These are phyloP conservation scores for Cyclospora cayetanensis DNA, from an alignment of 169 alveolate genomes.

Conservation along the genomic window DNA sequence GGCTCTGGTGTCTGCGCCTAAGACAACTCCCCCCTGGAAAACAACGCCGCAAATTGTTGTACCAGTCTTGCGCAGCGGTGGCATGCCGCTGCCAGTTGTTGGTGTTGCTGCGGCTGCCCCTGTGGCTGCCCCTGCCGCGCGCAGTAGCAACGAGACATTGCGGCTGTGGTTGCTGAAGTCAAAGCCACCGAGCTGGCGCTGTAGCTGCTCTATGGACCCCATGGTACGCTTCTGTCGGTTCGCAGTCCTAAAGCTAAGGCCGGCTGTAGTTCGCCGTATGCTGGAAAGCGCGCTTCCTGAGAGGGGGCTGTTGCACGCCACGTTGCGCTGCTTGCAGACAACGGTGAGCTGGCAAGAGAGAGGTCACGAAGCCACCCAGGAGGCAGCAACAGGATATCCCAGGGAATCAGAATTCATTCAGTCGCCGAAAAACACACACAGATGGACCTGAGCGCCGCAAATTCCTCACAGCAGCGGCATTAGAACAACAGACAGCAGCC, in stretches of 20 bases:
- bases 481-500: too few species aligned
- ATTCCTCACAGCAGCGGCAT: too few species aligned
- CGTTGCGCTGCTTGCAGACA: too few species aligned
- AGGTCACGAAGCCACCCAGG: too few species aligned
- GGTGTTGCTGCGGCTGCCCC: not conserved
- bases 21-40: slow-evolving; percentile 95
- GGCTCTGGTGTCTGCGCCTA: slow-evolving; percentile 99
- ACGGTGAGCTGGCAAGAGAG: too few species aligned
- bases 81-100: slow-evolving; percentile 41
- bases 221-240: not conserved
- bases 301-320: too few species aligned
- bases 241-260: not conserved
- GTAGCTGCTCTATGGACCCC: slow-evolving; percentile 6
- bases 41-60: slow-evolving; percentile 98
- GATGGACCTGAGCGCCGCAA: too few species aligned
- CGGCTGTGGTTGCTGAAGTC: slow-evolving; percentile 59
- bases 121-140: not conserved
- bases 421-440: not conserved
- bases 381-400: too few species aligned
- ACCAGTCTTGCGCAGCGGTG: slow-evolving; percentile 85
- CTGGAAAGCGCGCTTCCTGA: too few species aligned
- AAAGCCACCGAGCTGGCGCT: slow-evolving; percentile 58
- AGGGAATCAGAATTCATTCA: not conserved
- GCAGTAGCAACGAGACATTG: not conserved
- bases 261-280: too few species aligned